Percentiles rank a stretch among this genome's conserved stretches.
phyloP scores from a whole-genome alignment of 768 basidiomycete genomes.

The Pisolithus marmoratus region DNA sequence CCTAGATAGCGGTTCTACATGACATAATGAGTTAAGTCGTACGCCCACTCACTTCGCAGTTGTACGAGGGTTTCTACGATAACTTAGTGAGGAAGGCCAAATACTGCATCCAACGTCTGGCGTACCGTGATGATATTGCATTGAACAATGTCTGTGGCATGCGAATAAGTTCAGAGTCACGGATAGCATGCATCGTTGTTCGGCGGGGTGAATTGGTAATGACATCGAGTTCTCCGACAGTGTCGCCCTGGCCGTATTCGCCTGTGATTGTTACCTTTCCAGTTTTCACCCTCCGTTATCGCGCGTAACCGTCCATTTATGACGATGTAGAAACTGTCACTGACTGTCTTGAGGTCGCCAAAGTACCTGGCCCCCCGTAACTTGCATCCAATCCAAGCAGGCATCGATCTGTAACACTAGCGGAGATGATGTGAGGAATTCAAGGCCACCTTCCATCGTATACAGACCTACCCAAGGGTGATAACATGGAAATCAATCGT shows the following conservation, averaged over 20 bases:
- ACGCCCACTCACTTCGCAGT: conserved; percentile 62
- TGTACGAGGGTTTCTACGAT: conserved; percentile 68
- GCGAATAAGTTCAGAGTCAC: conserved; percentile 93
- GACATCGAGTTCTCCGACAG: conserved; percentile 95
- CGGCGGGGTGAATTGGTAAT: conserved; percentile 85
- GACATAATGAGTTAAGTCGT: background rate
- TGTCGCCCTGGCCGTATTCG: conserved; percentile 97
- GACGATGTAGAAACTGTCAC: conserved; percentile 97
- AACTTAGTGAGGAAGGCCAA: conserved; percentile 1
- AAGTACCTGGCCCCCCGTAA: conserved; percentile 89
- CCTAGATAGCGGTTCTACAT: conserved; percentile 30
- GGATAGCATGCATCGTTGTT: conserved; percentile 94
- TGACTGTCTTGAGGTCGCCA: conserved; percentile 87
- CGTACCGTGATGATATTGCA: conserved; percentile 83
- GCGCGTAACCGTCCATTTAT: conserved; percentile 94
- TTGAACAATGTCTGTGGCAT: conserved; percentile 99
- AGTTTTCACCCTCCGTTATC: conserved; percentile 70
- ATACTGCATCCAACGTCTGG: background rate
- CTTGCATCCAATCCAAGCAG: conserved; percentile 97
- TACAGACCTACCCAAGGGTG: conserved; percentile 68
- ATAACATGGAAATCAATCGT: conserved; percentile 89
- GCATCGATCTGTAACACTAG: conserved; percentile 94
- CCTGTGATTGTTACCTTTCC: conserved; percentile 78
- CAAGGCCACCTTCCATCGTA: background rate
- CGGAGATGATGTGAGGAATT: conserved; percentile 6